These are phyloP conservation scores for Lasiodiplodia theobromae DNA, from an alignment of 2,329 filamentous ascomycete genomes.

Conservation along the genomic window DNA sequence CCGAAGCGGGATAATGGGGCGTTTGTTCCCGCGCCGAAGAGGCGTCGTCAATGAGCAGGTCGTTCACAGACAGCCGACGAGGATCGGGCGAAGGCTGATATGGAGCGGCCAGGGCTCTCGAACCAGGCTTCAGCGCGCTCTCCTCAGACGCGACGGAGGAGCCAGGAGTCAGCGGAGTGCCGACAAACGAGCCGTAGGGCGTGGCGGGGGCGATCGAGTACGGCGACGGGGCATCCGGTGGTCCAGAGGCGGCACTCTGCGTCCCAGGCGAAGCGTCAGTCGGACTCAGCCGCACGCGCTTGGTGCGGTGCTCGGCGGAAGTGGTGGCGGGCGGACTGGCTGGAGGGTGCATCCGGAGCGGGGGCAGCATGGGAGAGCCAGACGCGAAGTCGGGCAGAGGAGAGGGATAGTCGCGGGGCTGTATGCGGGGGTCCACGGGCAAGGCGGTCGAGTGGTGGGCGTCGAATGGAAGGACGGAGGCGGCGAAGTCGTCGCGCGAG, in stretches of 20 bases:
- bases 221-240: constrained; percentile 47
- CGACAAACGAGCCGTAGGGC: constrained; percentile 53
- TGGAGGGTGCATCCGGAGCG: constrained; percentile 8
- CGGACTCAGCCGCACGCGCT: constrained; percentile 44
- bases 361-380: constrained; percentile 25
- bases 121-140: constrained; percentile 33
- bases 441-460: background rate
- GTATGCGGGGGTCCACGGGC: constrained; percentile 28
- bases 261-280: constrained; percentile 22
- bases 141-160: constrained; percentile 49
- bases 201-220: constrained; percentile 44
- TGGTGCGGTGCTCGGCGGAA: constrained; percentile 42
- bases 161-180: constrained; percentile 54
- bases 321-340: constrained; percentile 8
- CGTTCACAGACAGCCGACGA: constrained; percentile 70
- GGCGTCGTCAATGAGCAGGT: constrained; percentile 55
- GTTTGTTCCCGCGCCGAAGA: constrained; percentile 33
- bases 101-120: constrained; percentile 34
- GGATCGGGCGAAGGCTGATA: constrained; percentile 51
- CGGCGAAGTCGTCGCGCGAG: constrained; percentile 51
- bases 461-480: constrained; percentile 35
- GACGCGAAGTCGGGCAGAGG: constrained; percentile 22
- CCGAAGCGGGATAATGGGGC: constrained; percentile 27
- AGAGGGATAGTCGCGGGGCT: constrained; percentile 36
- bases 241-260: constrained; percentile 27